Evolutionary conservation across 1,284 basidiomycete species (phyloP), one percentile per base, ranked within the genome.

Genomic region (Vanrija sp.): DNA sequence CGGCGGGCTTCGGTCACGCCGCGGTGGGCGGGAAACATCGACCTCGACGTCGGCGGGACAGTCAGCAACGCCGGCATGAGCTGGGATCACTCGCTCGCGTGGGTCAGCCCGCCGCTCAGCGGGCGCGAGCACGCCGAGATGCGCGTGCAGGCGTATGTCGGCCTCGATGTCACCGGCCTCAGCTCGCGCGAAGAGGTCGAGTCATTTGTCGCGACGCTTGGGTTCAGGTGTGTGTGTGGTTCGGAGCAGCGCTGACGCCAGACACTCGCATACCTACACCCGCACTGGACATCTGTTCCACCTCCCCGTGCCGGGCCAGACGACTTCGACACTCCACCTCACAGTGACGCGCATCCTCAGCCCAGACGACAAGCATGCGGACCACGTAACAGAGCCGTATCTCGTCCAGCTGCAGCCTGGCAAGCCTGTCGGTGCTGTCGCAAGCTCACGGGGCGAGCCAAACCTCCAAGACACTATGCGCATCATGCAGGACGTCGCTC

Each of bases 41-140:
- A 34, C 34, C 34, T 34, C 34, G 34, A 34, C 34, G 34, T 34
- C 34, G 34, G 34, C 34, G 34, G 34, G 12, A 34, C 34, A 2
- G 12, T 34, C 9, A 5, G 7, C 34, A 34, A 14, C 34, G 25
- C 15, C 15, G 21, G 15, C 18, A 39, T 38, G 19, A 16, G 38
- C 38, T 60, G 55, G 57, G 59, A 59, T 39, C 62, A 63, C 47
- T 49, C 42, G 2, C 49, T 75, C 38, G 53, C 63, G 6, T 75
- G 73, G 57, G 38, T 73, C 9, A 65, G 62, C 9, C 42, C 50
- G 5, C 66, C 69, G 16, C 55, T 75, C 5, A 52, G 55, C 29
- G 64, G 65, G 21, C 48, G 65, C 38, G 73, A 75, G 47, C 69
- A 75, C 52, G 55, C 62, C 9, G 65, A 69, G 43, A 66, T 70